A percentile compares a stretch with the other conserved stretches of the same genome.
These are phyloP conservation scores for Somion occarium DNA, from an alignment of 1,284 basidiomycete genomes.

Conservation along the genomic window DNA sequence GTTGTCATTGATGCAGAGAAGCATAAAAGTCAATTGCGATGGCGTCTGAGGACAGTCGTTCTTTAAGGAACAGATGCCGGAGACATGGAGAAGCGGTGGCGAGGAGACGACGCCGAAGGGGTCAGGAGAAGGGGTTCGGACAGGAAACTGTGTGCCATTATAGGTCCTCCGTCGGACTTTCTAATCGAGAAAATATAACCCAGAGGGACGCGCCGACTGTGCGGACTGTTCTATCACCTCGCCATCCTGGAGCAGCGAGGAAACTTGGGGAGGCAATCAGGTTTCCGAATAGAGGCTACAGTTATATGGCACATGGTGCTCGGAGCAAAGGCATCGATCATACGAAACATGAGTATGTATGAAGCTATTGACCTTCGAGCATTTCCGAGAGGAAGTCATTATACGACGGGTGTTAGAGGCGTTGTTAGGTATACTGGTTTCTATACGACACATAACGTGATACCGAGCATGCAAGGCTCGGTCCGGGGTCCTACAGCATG, in stretches of 20 bases:
- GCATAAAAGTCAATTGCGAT: neutral
- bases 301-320: constrained; percentile 25
- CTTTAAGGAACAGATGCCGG: neutral
- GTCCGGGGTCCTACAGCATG: neutral
- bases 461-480: neutral
- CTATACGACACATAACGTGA: neutral
- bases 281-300: constrained; percentile 22
- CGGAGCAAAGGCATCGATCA: constrained; percentile 11
- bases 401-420: neutral
- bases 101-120: neutral
- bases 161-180: constrained; percentile 28
- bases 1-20: constrained; percentile 19
- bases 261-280: neutral
- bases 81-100: neutral
- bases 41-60: neutral
- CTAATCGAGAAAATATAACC: constrained; percentile 10
- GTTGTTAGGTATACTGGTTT: neutral
- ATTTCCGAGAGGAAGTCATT: neutral
- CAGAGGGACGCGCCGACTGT: too few species aligned
- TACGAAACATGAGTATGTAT: constrained; percentile 10
- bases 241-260: too few species aligned
- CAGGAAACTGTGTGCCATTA: constrained; percentile 22
- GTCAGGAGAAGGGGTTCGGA: neutral
- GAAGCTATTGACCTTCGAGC: too few species aligned
- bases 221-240: too few species aligned